A percentile compares a stretch with the other conserved stretches of the same genome.
Evolutionary conservation across 345 rosid species (phyloP).

Genomic region (Raphanus sativus): DNA sequence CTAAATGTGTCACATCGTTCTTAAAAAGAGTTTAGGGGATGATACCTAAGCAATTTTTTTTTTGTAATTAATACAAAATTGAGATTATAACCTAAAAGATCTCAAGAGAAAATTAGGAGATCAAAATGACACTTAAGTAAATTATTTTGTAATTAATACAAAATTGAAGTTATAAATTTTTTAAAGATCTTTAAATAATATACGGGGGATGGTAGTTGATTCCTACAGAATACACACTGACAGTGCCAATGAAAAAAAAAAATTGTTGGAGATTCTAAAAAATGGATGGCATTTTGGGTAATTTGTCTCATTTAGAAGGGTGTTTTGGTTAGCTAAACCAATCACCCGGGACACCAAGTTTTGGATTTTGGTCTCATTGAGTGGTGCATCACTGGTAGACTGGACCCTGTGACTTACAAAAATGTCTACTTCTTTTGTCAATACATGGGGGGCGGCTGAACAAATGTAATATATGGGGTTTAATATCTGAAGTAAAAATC

Average conservation of each 20-base stretch:
- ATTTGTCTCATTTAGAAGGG: background rate
- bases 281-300: conserved; percentile 20
- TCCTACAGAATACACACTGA: background rate
- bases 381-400: background rate
- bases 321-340: conserved; percentile 7
- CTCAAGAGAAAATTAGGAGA: no score
- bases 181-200: no score
- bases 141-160: no score
- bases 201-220: no score
- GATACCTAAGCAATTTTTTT: no score
- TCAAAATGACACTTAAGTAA: no score
- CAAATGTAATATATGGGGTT: conserved; percentile 3
- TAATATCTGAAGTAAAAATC: background rate
- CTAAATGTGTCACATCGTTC: no score
- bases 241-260: background rate
- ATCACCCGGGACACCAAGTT: background rate
- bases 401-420: conserved; percentile 15
- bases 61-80: no score
- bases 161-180: no score
- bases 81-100: no score
- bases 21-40: no score
- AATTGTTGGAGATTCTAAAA: conserved; percentile 18
- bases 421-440: conserved; percentile 9
- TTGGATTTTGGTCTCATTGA: conserved; percentile 26
- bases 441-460: conserved; percentile 23